Percentiles rank a stretch among this genome's conserved stretches.
phyloP scores from a whole-genome alignment of 164 flowering plant genomes.

The Litsea cubeba region DNA sequence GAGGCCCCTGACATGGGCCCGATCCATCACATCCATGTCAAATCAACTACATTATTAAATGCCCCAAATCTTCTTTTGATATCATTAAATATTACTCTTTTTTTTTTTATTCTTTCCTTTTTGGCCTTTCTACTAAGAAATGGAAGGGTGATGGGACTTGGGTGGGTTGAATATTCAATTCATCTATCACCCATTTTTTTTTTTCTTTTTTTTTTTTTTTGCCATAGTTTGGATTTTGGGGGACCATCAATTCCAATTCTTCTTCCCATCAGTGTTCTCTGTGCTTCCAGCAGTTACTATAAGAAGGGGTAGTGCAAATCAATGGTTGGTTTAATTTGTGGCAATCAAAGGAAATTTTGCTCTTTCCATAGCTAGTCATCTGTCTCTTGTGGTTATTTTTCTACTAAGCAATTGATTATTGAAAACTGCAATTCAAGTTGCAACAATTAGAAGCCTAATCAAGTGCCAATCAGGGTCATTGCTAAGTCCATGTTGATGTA shows the following conservation, averaged over 20 bases:
- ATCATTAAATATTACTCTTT: background rate
- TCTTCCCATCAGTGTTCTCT: too few species aligned
- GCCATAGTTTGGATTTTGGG: too few species aligned
- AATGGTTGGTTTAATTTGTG: background rate
- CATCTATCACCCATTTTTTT: too few species aligned
- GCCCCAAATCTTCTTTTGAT: background rate
- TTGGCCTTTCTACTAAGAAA: background rate
- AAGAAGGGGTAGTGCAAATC: background rate
- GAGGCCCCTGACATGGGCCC: background rate
- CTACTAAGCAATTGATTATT: too few species aligned
- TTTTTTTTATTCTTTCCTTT: background rate
- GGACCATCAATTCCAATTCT: too few species aligned
- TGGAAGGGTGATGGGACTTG: background rate
- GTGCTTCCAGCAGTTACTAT: too few species aligned
- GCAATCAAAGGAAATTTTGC: background rate
- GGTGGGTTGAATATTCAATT: background rate
- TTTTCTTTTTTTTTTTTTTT: too few species aligned
- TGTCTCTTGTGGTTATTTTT: background rate
- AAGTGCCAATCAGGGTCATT: too few species aligned
- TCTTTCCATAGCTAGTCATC: background rate
- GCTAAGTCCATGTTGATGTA: too few species aligned
- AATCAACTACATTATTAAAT: background rate
- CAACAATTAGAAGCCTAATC: too few species aligned
- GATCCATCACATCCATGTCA: background rate
- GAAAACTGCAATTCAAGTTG: too few species aligned